Evolutionary conservation across 257 asterid species (phyloP).

Genomic region (Perilla frutescens): DNA sequence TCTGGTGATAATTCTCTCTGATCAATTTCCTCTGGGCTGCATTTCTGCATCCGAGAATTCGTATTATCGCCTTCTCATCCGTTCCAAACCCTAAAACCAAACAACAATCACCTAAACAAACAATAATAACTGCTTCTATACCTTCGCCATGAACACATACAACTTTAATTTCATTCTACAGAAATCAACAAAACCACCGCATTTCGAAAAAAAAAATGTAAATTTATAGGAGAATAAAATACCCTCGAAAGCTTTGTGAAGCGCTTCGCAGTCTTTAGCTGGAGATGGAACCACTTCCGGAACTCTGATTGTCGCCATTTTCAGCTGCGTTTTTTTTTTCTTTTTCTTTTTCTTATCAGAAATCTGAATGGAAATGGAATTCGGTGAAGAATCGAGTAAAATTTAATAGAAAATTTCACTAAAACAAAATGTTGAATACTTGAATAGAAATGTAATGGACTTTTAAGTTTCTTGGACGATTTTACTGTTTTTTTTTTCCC

Average conservation of each 20-base stretch:
- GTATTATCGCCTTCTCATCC: slow-evolving; percentile 65
- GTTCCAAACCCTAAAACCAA: slow-evolving; percentile 68
- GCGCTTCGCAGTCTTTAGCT: slow-evolving; percentile 59
- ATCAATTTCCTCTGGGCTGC: slow-evolving; percentile 68
- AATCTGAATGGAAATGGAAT: background rate
- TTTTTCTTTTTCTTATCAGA: background rate
- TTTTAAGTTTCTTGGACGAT: slow-evolving; percentile 9
- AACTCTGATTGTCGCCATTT: slow-evolving; percentile 63
- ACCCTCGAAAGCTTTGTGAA: slow-evolving; percentile 66
- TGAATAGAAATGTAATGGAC: too few species aligned
- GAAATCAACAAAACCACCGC: background rate
- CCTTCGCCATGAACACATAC: slow-evolving; percentile 8
- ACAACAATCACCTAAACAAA: slow-evolving; percentile 33
- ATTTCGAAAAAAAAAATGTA: background rate
- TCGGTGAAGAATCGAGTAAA: slow-evolving; percentile 25
- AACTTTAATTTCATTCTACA: background rate
- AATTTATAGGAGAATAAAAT: background rate
- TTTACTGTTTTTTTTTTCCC: slow-evolving; percentile 7
- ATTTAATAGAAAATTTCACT: background rate
- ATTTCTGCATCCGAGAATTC: slow-evolving; percentile 68
- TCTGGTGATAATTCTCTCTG: slow-evolving; percentile 60
- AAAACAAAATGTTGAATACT: too few species aligned
- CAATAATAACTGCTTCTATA: background rate
- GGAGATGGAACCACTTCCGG: slow-evolving; percentile 73
- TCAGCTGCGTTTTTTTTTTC: background rate